Base-by-base conservation (phyloP, 2,329 filamentous ascomycete species). In the Neonectria coccinea region DNA sequence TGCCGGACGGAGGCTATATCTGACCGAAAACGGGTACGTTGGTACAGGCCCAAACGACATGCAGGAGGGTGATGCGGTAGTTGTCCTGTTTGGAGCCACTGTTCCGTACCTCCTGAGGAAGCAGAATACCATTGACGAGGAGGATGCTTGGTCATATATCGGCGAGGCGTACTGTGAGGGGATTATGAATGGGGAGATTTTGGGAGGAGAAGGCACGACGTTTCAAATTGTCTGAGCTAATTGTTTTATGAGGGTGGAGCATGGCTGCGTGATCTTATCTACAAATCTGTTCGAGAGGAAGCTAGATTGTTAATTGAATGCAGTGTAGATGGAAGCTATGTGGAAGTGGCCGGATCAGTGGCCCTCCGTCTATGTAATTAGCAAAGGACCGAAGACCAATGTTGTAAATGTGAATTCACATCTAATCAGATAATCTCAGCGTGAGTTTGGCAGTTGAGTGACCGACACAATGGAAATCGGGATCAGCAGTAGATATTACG, bases 111-210 rank as follows among this genome's bases (percentile, higher is more conserved):
- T 77, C 1, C 54, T 79, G 2, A 56, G 60, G 48, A 69, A 73
- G 51, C 41, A 44, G 1, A 36, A 1, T 11, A 36, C n/a, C 10
- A 20, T 14, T 20, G 11, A 7, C 9, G 51, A 31, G 5, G n/a
- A 31, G 9, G 48, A 52, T 4, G 33, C 10, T n/a, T 78, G 75
- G 68, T 53, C 61, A 20, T 76, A 76, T 54, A 12, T 78, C 2
- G 76, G 77, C 2, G 77, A 77, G 61, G 70, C 71, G 2, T 79
- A 78, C 51, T 78, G 76, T 39, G 76, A 78, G 18, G 76, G 77
- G 3, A 54, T 78, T 16, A 79, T 79, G 77, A 59, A 77, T 14
- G 77, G 77, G 1, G 74, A 79, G 63, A 56, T 71, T 14, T 53
- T 75, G 59, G 55, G 63, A n/a, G 27, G n/a, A 1, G 48, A 60